A percentile compares a stretch with the other conserved stretches of the same genome.
phyloP scores from a whole-genome alignment of 192 early-diverging fungal genomes.

The Phlyctochytrium bullatum region DNA sequence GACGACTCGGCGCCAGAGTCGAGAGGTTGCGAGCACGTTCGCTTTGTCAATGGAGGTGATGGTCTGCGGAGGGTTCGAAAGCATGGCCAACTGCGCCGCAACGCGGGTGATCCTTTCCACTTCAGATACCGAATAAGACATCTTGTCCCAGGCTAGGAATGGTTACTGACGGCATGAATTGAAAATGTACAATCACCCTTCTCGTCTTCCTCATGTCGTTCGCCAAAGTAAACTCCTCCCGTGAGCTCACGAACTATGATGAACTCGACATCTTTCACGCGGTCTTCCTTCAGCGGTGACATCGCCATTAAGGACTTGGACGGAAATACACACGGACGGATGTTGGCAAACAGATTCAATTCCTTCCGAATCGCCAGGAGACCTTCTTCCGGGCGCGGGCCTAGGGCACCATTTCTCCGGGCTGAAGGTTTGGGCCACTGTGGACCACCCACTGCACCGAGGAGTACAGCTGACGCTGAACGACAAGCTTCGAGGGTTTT shows the following conservation, averaged over 20 bases:
- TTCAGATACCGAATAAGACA: conserved; percentile 89
- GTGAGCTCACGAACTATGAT: conserved; percentile 93
- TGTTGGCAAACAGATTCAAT: conserved; percentile 94
- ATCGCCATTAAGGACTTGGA: conserved; percentile 73
- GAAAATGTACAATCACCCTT: conserved; percentile 65
- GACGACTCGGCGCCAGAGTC: conserved; percentile 94
- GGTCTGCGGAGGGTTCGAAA: conserved; percentile 73
- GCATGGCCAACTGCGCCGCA: conserved; percentile 79
- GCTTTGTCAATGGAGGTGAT: conserved; percentile 99
- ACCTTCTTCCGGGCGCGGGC: conserved; percentile 92
- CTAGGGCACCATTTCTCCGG: conserved; percentile 49
- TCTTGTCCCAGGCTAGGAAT: conserved; percentile 94
- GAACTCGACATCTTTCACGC: conserved; percentile 89
- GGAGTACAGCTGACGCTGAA: conserved; percentile 83
- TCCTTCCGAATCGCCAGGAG: conserved; percentile 88
- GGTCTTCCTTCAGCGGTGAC: conserved; percentile 88
- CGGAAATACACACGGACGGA: conserved; percentile 91
- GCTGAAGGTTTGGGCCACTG: conserved; percentile 80
- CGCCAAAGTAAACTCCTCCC: conserved; percentile 97
- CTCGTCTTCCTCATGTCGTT: conserved; percentile 79
- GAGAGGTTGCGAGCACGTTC: conserved; percentile 95
- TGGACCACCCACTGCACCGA: conserved; percentile 98
- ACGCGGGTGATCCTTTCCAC: conserved; percentile 94
- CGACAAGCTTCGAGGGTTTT: conserved; percentile 78
- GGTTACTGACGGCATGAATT: conserved; percentile 16